Evolutionary conservation across 257 asterid species (phyloP).

Genomic region (Eucommia ulmoides): DNA sequence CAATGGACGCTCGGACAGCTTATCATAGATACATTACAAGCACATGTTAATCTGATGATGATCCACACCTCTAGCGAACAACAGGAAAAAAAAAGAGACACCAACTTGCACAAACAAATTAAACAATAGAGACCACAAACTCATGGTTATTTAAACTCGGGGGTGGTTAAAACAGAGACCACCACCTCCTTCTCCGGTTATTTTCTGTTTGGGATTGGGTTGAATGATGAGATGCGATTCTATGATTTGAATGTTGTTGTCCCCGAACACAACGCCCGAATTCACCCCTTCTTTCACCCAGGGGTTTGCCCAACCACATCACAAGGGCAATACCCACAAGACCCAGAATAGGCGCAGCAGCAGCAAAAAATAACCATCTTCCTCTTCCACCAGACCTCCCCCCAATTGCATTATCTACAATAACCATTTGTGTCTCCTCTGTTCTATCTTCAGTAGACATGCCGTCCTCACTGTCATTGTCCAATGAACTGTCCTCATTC

Average conservation of each 20-base stretch:
- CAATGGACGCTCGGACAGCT: too few species aligned
- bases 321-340: constrained; percentile 51
- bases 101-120: too few species aligned
- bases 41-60: too few species aligned
- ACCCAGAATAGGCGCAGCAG: constrained; percentile 59
- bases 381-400: constrained; percentile 20
- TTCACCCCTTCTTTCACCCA: constrained; percentile 26
- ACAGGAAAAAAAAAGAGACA: too few species aligned
- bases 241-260: constrained; percentile 8
- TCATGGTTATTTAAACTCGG: too few species aligned
- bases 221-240: constrained; percentile 8
- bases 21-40: too few species aligned
- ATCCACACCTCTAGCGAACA: too few species aligned
- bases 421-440: constrained; percentile 14
- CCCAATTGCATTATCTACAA: constrained; percentile 12
- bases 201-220: constrained; percentile 19
- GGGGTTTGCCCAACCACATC: constrained; percentile 50
- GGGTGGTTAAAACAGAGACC: constrained; percentile 45
- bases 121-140: too few species aligned
- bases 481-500: constrained; percentile 23
- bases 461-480: constrained; percentile 21
- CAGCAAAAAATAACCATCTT: constrained; percentile 51
- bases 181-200: constrained; percentile 45
- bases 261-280: constrained; percentile 11
- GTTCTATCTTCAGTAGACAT: constrained; percentile 6